Evolutionary conservation across 306 rosid genomes (phyloP).

Genomic region (Dalbergia cultrata): DNA sequence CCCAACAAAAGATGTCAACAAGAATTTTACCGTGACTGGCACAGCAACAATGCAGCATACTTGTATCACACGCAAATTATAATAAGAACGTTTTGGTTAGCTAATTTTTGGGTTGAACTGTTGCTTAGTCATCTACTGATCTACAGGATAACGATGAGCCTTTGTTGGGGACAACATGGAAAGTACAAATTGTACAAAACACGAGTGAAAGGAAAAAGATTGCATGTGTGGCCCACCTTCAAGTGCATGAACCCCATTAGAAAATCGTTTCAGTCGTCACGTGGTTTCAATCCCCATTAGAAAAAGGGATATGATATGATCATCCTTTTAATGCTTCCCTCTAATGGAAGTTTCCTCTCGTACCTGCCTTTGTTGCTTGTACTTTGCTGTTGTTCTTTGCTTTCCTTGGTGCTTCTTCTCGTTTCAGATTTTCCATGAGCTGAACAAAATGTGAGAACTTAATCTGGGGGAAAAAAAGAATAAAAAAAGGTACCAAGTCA

Average conservation of each 20-base stretch:
- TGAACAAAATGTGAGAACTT: neutral
- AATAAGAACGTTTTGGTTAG: neutral
- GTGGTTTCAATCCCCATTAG: too few relatives aligned
- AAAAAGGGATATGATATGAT: neutral
- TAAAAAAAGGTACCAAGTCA: neutral
- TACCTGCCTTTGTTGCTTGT: slow-evolving; percentile 12
- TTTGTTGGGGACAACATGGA: slow-evolving; percentile 19
- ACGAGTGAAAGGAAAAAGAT: neutral
- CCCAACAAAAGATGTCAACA: too few relatives aligned
- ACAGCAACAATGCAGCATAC: too few relatives aligned
- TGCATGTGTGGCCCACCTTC: slow-evolving; percentile 2
- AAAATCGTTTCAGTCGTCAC: slow-evolving; percentile 8
- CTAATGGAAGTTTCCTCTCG: neutral
- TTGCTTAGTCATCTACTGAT: neutral
- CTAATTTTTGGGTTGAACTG: neutral
- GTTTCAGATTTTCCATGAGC: neutral
- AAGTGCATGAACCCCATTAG: slow-evolving; percentile 1
- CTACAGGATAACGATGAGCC: neutral
- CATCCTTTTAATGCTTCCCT: neutral
- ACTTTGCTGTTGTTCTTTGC: neutral
- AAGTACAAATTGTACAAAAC: slow-evolving; percentile 2
- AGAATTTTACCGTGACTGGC: too few relatives aligned
- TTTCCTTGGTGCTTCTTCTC: neutral
- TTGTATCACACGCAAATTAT: too few relatives aligned
- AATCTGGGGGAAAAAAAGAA: neutral